Base-by-base conservation (phyloP, 306 rosid species). In the Mucuna pruriens region DNA sequence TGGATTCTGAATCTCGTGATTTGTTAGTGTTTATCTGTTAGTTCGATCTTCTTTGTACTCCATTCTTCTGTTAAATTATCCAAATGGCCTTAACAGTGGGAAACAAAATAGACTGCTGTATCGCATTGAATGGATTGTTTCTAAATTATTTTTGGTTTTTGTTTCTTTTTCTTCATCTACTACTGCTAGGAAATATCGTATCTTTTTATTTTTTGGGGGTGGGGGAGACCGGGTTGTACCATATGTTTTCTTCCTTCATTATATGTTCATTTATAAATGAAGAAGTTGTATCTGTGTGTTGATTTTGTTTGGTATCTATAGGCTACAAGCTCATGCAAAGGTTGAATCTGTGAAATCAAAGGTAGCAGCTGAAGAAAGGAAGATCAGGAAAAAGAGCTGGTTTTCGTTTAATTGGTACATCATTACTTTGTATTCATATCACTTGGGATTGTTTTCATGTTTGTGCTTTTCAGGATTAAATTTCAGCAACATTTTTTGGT, bases 281-380 rank as follows among this genome's bases (percentile, higher is more conserved):
- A 26, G 20, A 19, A 38, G 29, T 58, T 62, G 8, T 69, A 80
- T 75, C 17, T 42, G 17, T 74, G 49, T 83, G 34, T 67, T 61
- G 36, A 78, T 25, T 85, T 39, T 67, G 26, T 40, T 9, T 82
- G 82, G 52, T 83, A 79, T 69, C 40, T 74, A 23, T 82, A 95
- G 99, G 94, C 86, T 95, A 82, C 97, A 90, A 85, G 99, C 98
- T 15, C 99, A 93, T 85, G 99, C 99, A 48, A 95, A 93, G 90
- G 92, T 92, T 62, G 98, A 91, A 85, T 90, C 92, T 78, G 97
- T 88, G 76, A 95, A 95, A 77, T 92, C 94, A 51, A 95, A 90
- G 92, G 98, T 90, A 84, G 99, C 94, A 38, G 98, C 98, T 61
- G 96, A 90, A 76, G 94, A 84, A 86, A 91, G 89, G 85, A 87